Evolutionary conservation across 352 stramenopile species (phyloP).

Genomic region (Phytophthora uliginosa): DNA sequence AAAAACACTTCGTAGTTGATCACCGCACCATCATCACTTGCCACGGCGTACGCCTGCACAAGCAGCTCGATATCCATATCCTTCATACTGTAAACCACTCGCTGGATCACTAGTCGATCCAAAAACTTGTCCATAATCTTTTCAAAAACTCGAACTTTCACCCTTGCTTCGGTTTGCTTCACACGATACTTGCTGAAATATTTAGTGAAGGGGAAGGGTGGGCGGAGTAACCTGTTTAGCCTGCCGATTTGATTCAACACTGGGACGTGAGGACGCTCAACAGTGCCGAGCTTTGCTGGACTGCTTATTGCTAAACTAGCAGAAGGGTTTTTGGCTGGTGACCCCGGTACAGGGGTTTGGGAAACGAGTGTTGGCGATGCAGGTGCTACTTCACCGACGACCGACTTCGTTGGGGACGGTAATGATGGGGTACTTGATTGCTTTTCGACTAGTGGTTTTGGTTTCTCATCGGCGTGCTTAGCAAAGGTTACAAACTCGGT

Average conservation of each 20-base stretch:
- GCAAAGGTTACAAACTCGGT: constrained; percentile 78
- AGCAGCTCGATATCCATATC: constrained; percentile 67
- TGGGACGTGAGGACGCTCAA: constrained; percentile 19
- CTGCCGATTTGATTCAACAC: constrained; percentile 51
- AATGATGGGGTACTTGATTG: constrained; percentile 17
- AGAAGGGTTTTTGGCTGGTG: constrained; percentile 24
- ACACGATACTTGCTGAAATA: constrained; percentile 80
- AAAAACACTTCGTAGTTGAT: constrained; percentile 70
- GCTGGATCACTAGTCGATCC: constrained; percentile 57
- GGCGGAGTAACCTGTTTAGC: constrained; percentile 57
- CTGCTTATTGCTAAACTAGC: constrained; percentile 6
- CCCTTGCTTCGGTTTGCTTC: constrained; percentile 40
- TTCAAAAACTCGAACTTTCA: constrained; percentile 75
- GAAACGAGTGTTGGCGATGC: constrained; percentile 17
- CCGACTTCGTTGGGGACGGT: constrained; percentile 32
- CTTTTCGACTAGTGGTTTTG: constrained; percentile 41
- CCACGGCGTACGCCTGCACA: constrained; percentile 35
- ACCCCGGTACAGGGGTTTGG: constrained; percentile 5
- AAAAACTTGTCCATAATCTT: constrained; percentile 87
- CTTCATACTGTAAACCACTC: constrained; percentile 74
- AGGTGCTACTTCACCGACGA: constrained; percentile 14
- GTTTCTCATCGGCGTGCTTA: constrained; percentile 49
- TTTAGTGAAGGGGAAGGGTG: constrained; percentile 77
- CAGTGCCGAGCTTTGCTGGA: constrained; percentile 5
- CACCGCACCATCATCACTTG: constrained; percentile 31